Evolutionary conservation across 305 asterid species (phyloP).

Genomic region (Salvia sclarea): DNA sequence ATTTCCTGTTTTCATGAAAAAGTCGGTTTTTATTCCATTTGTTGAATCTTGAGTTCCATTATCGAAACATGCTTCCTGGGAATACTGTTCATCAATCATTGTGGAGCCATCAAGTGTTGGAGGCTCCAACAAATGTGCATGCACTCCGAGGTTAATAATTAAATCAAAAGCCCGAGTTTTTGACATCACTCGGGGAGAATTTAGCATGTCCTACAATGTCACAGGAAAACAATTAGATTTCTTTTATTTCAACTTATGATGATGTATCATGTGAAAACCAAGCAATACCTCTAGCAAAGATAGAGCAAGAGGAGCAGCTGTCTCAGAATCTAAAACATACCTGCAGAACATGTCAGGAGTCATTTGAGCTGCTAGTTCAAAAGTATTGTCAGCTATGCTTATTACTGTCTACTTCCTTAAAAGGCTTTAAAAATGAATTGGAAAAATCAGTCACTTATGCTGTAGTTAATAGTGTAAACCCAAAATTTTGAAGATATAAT

Average conservation of each 20-base stretch:
- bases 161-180: slow-evolving; percentile 94
- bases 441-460: slow-evolving; percentile 7
- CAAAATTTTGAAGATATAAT: background rate
- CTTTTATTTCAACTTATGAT: slow-evolving; percentile 25
- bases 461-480: background rate
- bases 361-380: slow-evolving; percentile 23
- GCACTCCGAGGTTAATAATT: slow-evolving; percentile 95
- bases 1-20: slow-evolving; percentile 50
- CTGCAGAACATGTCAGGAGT: slow-evolving; percentile 54
- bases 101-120: slow-evolving; percentile 75
- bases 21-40: slow-evolving; percentile 53
- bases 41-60: slow-evolving; percentile 62
- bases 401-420: slow-evolving; percentile 4
- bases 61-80: slow-evolving; percentile 70
- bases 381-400: slow-evolving; percentile 13
- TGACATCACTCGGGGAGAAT: slow-evolving; percentile 76
- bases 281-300: slow-evolving; percentile 88
- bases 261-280: slow-evolving; percentile 29
- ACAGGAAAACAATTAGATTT: slow-evolving; percentile 36
- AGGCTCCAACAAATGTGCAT: slow-evolving; percentile 97
- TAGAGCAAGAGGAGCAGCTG: slow-evolving; percentile 93
- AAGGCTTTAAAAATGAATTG: slow-evolving; percentile 8
- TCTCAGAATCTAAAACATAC: slow-evolving; percentile 90
- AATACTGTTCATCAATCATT: slow-evolving; percentile 73
- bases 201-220: slow-evolving; percentile 82